Percentiles rank a stretch among this genome's conserved stretches.
Conservation (phyloP, 352 stramenopile species). For the Globisporangium ultimum region DNA sequence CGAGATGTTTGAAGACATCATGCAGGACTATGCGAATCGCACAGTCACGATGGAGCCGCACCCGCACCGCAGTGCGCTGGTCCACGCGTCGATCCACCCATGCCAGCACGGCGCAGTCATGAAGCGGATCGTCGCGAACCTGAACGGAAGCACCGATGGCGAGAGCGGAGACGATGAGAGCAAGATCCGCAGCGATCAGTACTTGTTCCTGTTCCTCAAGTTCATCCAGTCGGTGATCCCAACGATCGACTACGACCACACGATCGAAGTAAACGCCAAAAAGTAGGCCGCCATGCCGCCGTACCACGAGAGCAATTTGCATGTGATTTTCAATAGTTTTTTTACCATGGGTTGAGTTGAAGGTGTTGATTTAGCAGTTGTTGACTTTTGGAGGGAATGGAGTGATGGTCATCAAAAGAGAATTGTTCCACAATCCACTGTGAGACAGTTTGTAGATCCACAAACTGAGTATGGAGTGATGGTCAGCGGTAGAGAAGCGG, state of each 20-base stretch:
- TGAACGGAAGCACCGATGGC: slow-evolving; percentile 58
- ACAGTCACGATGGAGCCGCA: slow-evolving; percentile 99
- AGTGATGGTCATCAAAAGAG: no score
- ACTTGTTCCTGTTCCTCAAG: slow-evolving; percentile 99
- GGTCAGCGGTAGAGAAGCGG: neutral
- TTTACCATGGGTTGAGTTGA: neutral
- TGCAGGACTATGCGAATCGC: slow-evolving; percentile 98
- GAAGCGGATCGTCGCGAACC: slow-evolving; percentile 96
- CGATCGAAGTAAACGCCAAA: slow-evolving; percentile 93
- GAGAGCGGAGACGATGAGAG: slow-evolving; percentile 20
- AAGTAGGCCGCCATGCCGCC: slow-evolving; percentile 13
- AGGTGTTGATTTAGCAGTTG: no score
- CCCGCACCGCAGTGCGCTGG: slow-evolving; percentile 86
- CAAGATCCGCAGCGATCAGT: slow-evolving; percentile 92
- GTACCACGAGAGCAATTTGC: neutral
- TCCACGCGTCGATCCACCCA: slow-evolving; percentile 96
- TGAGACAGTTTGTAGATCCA: neutral
- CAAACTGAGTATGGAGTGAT: neutral
- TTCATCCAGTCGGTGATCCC: slow-evolving; percentile 99
- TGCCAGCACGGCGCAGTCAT: slow-evolving; percentile 98
- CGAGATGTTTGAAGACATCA: slow-evolving; percentile 99
- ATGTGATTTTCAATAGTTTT: neutral
- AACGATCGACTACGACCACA: slow-evolving; percentile 99
- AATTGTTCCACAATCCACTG: no score
- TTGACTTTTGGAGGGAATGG: no score